Evolutionary conservation across 1,284 basidiomycete genomes (phyloP), one percentile per base, ranked within the genome.

Genomic region (Tilletia caries): DNA sequence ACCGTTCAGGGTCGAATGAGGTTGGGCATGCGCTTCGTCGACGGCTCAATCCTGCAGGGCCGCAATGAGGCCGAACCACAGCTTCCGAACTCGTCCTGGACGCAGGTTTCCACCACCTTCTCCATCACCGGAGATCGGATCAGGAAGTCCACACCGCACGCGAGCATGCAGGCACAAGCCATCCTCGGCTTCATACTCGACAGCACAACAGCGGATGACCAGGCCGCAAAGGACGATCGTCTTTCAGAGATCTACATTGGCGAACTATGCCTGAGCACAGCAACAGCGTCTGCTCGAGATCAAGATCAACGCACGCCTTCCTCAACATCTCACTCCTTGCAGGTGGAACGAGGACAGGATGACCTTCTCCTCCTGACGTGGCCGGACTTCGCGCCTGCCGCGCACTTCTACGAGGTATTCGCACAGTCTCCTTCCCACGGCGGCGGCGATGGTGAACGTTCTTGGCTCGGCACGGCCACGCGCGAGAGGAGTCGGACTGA

Each of bases 321-420:
- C 67, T 65, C 12, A 64, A 67, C 10, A 67, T n/a, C n/a, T n/a
- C 37, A 43, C 5, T 1, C 58, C 29, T 15, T 29, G 4, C 58
- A 29, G 29, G 58, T 32, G 8, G 37, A 2, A 15, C 2, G 23
- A 13, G 52, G 29, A 54, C 12, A 29, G 52, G 29, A 54, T 23
- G 52, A 29, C 29, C 44, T 50, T 27, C 5, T 44, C 2, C 13
- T 64, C 12, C 52, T 70, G 12, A 29, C n/a, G 58, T 74, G 73
- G 73, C 50, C 66, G 10, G 70, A 71, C 32, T 70, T 72, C 32
- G 65, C 67, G 1, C 68, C 73, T 1, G 64, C 62, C 37, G 23
- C 52, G 44, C 52, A 58, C 2, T 67, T 34, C 25, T 72, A 74
- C 43, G 70, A 72, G 37, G 10, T 72, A 20, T 69, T 71, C 58